These are phyloP conservation scores for Suhomyces yuchorum DNA, from an alignment of 1,139 yeast genomes.

Conservation along the genomic window DNA sequence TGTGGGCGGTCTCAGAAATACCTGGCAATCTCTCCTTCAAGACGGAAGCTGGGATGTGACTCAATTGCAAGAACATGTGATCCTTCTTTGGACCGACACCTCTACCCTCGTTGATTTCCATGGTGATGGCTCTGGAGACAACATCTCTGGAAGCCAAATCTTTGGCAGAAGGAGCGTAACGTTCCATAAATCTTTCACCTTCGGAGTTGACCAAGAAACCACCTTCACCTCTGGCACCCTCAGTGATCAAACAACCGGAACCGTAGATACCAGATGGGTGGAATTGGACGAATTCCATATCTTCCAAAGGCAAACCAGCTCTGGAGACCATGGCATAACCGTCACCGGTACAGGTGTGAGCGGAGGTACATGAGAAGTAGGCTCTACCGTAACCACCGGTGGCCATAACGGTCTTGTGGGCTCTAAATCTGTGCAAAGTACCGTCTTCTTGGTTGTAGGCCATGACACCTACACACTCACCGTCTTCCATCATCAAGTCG, in stretches of 20 bases:
- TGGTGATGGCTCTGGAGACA: slow-evolving; percentile 95
- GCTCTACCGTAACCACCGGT: slow-evolving; percentile 99
- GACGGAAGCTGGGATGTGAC: slow-evolving; percentile 90
- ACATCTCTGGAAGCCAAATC: slow-evolving; percentile 98
- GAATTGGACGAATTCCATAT: slow-evolving; percentile 97
- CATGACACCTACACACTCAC: slow-evolving; percentile 94
- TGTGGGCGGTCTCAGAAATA: slow-evolving; percentile 97
- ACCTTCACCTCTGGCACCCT: slow-evolving; percentile 99
- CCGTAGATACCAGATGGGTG: slow-evolving; percentile 99
- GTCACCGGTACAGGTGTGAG: slow-evolving; percentile 99
- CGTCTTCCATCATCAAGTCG: slow-evolving; percentile 93
- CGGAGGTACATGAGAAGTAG: slow-evolving; percentile 97
- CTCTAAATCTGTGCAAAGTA: slow-evolving; percentile 95
- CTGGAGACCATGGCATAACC: slow-evolving; percentile 98
- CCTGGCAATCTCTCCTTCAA: slow-evolving; percentile 97
- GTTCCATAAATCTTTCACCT: slow-evolving; percentile 99
- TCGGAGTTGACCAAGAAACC: slow-evolving; percentile 93
- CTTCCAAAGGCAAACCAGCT: slow-evolving; percentile 98
- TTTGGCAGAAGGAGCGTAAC: slow-evolving; percentile 98
- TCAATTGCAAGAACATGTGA: slow-evolving; percentile 92
- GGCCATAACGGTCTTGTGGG: slow-evolving; percentile 94
- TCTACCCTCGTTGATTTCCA: slow-evolving; percentile 98
- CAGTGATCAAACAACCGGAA: slow-evolving; percentile 97
- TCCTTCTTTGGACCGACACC: slow-evolving; percentile 98
- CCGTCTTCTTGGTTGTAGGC: slow-evolving; percentile 99